These are phyloP conservation scores for Olyra latifolia DNA, from an alignment of 176 grass and related monocot species.

Conservation along the genomic window DNA sequence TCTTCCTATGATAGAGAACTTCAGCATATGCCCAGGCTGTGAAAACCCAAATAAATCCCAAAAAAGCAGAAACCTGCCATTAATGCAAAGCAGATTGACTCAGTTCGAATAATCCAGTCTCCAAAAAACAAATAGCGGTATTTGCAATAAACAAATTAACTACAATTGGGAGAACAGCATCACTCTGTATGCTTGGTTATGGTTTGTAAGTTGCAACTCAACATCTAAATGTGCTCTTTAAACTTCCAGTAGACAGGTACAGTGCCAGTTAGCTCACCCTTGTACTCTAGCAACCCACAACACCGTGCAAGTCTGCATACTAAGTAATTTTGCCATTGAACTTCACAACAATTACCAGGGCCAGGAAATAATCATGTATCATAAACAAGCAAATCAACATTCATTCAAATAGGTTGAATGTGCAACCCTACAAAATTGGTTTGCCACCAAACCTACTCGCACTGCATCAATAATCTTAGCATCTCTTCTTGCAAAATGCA, in stretches of 20 bases:
- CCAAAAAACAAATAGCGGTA: slow-evolving; percentile 11
- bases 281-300: slow-evolving; percentile 5
- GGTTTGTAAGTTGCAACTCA: background rate
- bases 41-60: slow-evolving; percentile 83
- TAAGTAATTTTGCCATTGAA: background rate
- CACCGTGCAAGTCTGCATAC: background rate
- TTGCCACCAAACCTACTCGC: background rate
- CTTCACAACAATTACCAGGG: background rate
- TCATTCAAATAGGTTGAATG: background rate
- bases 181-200: background rate
- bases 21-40: slow-evolving; percentile 77
- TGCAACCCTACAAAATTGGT: background rate
- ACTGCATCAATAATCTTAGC: background rate
- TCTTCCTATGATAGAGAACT: slow-evolving; percentile 61
- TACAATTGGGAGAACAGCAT: background rate
- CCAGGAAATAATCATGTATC: background rate
- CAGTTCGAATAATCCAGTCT: background rate
- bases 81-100: slow-evolving; percentile 19
- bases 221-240: background rate
- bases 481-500: background rate
- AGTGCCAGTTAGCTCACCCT: background rate
- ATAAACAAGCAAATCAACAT: slow-evolving; percentile 1
- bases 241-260: background rate
- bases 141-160: background rate
- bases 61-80: slow-evolving; percentile 66